These are phyloP conservation scores for Clavispora carvajalis DNA, from an alignment of 805 yeast species.

Conservation along the genomic window DNA sequence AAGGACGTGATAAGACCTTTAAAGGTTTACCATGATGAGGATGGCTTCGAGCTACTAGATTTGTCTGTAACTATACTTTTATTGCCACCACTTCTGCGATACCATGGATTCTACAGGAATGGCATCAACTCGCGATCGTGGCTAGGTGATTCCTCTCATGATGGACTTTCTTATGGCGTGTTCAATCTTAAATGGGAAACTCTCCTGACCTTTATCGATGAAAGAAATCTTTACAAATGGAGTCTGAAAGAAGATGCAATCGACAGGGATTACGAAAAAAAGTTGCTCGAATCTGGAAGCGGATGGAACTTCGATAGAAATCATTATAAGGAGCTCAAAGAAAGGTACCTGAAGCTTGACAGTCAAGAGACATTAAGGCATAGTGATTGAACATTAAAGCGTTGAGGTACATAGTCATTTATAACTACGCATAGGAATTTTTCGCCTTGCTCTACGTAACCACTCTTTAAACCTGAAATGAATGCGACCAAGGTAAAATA, in stretches of 20 bases:
- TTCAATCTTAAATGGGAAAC: constrained; percentile 48
- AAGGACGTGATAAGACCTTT: constrained; percentile 23
- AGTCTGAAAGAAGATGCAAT: constrained; percentile 22
- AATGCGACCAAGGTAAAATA: too few relatives aligned
- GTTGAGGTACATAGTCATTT: too few relatives aligned
- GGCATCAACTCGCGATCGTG: constrained; percentile 75
- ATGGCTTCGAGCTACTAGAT: constrained; percentile 31
- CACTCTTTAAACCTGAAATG: too few relatives aligned
- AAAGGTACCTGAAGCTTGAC: constrained; percentile 14
- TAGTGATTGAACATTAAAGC: too few relatives aligned
- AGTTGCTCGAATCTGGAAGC: constrained; percentile 14
- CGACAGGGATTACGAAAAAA: constrained; percentile 15
- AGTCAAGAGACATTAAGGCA: neutral
- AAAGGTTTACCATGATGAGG: constrained; percentile 10
- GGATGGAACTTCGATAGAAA: constrained; percentile 31
- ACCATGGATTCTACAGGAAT: constrained; percentile 61
- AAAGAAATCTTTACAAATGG: constrained; percentile 24
- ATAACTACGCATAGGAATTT: too few relatives aligned
- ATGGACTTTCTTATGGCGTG: constrained; percentile 72
- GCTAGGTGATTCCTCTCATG: constrained; percentile 51
- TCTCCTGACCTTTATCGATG: constrained; percentile 25
- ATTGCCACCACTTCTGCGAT: constrained; percentile 63
- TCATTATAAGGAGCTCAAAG: constrained; percentile 23
- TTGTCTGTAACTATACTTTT: constrained; percentile 54
- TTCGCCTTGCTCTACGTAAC: too few relatives aligned